phyloP scores from a whole-genome alignment of 345 rosid genomes.

The Ricinus communis region DNA sequence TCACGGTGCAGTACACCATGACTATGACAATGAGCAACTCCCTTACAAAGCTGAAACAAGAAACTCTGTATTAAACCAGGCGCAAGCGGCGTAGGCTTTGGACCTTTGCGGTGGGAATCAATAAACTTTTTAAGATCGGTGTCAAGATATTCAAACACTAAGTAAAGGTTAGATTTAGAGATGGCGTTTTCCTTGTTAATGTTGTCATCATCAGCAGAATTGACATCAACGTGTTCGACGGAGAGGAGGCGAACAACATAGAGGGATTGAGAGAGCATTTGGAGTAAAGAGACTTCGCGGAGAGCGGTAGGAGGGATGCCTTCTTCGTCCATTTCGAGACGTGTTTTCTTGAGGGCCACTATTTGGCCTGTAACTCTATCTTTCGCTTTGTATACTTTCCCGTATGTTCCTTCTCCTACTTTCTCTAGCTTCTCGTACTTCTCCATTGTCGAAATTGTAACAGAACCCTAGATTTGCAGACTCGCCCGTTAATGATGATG shows the following conservation, averaged over 20 bases:
- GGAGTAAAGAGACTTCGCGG: conserved; percentile 91
- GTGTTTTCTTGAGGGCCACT: conserved; percentile 86
- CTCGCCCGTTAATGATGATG: too few relatives aligned
- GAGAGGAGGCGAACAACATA: conserved; percentile 84
- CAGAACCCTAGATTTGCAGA: not conserved
- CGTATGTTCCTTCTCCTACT: conserved; percentile 95
- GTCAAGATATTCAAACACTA: conserved; percentile 89
- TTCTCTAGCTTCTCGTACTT: conserved; percentile 97
- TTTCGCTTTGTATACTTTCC: conserved; percentile 91
- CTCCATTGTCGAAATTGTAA: conserved; percentile 67
- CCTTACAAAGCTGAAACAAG: conserved; percentile 86
- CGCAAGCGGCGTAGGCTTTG: conserved; percentile 65
- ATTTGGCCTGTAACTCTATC: conserved; percentile 73
- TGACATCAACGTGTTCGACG: conserved; percentile 76
- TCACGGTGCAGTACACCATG: conserved; percentile 95
- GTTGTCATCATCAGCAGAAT: conserved; percentile 1
- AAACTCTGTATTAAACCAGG: conserved; percentile 64
- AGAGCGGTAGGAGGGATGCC: conserved; percentile 97
- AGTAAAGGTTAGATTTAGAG: conserved; percentile 68
- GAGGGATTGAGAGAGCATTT: conserved; percentile 83
- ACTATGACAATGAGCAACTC: conserved; percentile 91
- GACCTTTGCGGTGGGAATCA: conserved; percentile 71
- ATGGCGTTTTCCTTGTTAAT: conserved; percentile 1
- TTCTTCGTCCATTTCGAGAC: conserved; percentile 97
- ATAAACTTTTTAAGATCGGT: conserved; percentile 92